A percentile compares a stretch with the other conserved stretches of the same genome.
Conservation (phyloP, 2,329 filamentous ascomycete genomes). For the Aphanoascus verrucosus region DNA sequence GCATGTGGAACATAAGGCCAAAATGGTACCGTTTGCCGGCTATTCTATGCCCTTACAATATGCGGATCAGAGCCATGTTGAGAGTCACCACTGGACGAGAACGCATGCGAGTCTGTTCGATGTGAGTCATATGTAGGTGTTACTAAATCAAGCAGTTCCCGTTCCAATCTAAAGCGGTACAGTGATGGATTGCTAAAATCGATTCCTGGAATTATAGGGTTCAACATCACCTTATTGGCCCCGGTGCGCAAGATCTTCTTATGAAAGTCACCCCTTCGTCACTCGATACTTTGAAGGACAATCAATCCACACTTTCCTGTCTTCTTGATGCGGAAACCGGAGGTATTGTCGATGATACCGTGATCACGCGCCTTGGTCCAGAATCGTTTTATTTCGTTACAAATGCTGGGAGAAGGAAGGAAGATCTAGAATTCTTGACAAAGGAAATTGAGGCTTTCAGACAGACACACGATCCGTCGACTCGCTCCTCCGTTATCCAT, state of each 20-base stretch:
- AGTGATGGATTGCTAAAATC: not conserved
- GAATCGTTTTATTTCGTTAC: slow-evolving; percentile 86
- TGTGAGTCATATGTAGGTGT: slow-evolving; percentile 78
- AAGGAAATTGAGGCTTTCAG: slow-evolving; percentile 55
- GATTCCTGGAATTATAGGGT: slow-evolving; percentile 37
- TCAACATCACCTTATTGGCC: slow-evolving; percentile 74
- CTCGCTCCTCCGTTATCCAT: slow-evolving; percentile 42
- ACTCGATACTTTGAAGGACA: slow-evolving; percentile 51
- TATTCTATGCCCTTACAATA: slow-evolving; percentile 93
- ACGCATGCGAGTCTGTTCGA: slow-evolving; percentile 85
- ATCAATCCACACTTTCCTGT: slow-evolving; percentile 72
- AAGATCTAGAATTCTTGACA: slow-evolving; percentile 69
- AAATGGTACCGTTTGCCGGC: slow-evolving; percentile 94
- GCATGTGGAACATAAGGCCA: slow-evolving; percentile 66
- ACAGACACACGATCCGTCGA: slow-evolving; percentile 40
- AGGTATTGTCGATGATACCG: slow-evolving; percentile 88
- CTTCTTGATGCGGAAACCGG: slow-evolving; percentile 69
- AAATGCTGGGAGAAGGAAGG: slow-evolving; percentile 83
- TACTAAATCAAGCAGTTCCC: not conserved
- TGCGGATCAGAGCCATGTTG: slow-evolving; percentile 60
- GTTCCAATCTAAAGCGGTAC: not conserved
- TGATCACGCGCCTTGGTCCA: slow-evolving; percentile 68
- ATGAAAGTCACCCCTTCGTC: slow-evolving; percentile 73
- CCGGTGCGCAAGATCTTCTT: slow-evolving; percentile 69
- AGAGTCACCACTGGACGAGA: slow-evolving; percentile 84